Conservation (phyloP, 768 basidiomycete species). For the Rhodotorula toruloides region DNA sequence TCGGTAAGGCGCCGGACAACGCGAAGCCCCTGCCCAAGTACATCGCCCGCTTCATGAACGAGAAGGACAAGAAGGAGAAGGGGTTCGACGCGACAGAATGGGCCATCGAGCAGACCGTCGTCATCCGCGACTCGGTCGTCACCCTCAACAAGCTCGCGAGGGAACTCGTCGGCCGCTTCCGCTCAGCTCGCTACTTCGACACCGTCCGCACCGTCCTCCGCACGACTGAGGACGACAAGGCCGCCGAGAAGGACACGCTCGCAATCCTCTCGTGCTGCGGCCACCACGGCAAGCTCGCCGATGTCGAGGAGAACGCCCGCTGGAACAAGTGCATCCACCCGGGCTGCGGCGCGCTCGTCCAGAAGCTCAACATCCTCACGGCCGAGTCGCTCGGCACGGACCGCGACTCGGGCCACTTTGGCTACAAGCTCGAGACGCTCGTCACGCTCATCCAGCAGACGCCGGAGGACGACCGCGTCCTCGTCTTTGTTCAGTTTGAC, state of each 20-base stretch:
- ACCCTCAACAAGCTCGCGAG: conserved; percentile 75
- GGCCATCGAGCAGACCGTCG: conserved; percentile 53
- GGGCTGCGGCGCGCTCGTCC: conserved; percentile 62
- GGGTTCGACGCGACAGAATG: background rate
- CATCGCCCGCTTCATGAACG: conserved; percentile 48
- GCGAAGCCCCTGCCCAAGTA: conserved; percentile 56
- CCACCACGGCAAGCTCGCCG: conserved; percentile 73
- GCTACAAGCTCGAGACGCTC: conserved; percentile 47
- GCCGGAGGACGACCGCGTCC: conserved; percentile 69
- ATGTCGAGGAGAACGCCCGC: conserved; percentile 67
- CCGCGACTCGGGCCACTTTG: conserved; percentile 44
- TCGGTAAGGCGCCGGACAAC: conserved; percentile 41
- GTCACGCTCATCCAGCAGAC: conserved; percentile 79
- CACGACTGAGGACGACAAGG: conserved; percentile 49
- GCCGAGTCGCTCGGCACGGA: conserved; percentile 45
- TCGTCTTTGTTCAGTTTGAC: conserved; percentile 93
- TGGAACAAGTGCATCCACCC: conserved; percentile 66
- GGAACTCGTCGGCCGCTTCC: conserved; percentile 81
- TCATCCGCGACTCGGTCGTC: conserved; percentile 79
- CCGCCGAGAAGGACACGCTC: conserved; percentile 48
- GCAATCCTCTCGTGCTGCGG: conserved; percentile 88
- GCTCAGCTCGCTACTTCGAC: conserved; percentile 86
- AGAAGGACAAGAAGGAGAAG: conserved; percentile 49
- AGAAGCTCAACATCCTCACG: conserved; percentile 49
- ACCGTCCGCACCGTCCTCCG: conserved; percentile 83